A percentile compares a stretch with the other conserved stretches of the same genome.
Evolutionary conservation across 2,329 filamentous ascomycete genomes (phyloP).

Genomic region (Aspergillus floridensis): DNA sequence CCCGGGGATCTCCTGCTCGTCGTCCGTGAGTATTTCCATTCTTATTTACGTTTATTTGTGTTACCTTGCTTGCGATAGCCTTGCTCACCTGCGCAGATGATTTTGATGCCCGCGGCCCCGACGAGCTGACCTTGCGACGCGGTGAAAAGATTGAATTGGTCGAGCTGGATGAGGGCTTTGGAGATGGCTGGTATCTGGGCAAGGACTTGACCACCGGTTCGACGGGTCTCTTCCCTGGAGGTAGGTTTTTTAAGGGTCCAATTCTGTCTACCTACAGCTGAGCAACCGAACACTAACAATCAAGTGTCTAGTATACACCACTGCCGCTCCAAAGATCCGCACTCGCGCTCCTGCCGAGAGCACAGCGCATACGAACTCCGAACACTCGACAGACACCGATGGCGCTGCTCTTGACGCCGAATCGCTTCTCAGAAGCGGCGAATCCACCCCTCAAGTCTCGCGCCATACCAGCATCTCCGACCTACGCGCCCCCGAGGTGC

Average conservation of each 20-base stretch:
- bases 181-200: slow-evolving; percentile 65
- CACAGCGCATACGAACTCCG: background rate
- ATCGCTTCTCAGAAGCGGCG: slow-evolving; percentile 31
- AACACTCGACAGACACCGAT: background rate
- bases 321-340: slow-evolving; percentile 24
- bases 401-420: slow-evolving; percentile 17
- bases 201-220: slow-evolving; percentile 43
- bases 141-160: slow-evolving; percentile 64
- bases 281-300: slow-evolving; percentile 1
- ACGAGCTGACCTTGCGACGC: slow-evolving; percentile 85
- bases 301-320: slow-evolving; percentile 25
- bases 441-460: slow-evolving; percentile 42
- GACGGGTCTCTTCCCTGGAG: slow-evolving; percentile 50
- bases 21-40: slow-evolving; percentile 40
- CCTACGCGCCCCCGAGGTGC: slow-evolving; percentile 23
- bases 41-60: background rate
- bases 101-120: slow-evolving; percentile 84
- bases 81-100: slow-evolving; percentile 62
- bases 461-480: slow-evolving; percentile 37
- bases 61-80: slow-evolving; percentile 8
- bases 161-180: slow-evolving; percentile 65
- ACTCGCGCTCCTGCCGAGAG: slow-evolving; percentile 12
- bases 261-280: background rate
- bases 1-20: slow-evolving; percentile 46
- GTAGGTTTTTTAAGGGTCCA: slow-evolving; percentile 28